phyloP scores from a whole-genome alignment of 345 rosid species.

The Garcia nutans region DNA sequence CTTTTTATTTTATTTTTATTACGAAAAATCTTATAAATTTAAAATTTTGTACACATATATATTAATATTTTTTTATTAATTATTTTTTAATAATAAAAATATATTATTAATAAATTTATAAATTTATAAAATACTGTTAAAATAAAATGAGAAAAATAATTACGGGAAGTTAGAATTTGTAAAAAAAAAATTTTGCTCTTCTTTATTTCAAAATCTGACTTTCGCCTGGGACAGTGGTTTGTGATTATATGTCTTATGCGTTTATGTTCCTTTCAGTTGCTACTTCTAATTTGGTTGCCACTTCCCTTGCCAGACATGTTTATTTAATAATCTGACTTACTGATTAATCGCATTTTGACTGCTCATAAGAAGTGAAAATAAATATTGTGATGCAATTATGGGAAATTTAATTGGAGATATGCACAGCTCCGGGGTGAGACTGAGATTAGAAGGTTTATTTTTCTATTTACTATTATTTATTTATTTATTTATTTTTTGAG shows the following conservation, averaged over 20 bases:
- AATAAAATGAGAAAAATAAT: too few species aligned
- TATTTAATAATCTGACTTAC: neutral
- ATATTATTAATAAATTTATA: too few species aligned
- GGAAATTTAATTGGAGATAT: neutral
- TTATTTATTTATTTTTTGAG: neutral
- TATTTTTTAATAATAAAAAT: too few species aligned
- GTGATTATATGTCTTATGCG: slow-evolving; percentile 46
- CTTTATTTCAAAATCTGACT: too few species aligned
- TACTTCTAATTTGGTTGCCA: slow-evolving; percentile 56
- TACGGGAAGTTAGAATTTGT: too few species aligned
- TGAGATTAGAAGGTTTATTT: neutral
- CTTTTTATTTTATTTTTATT: too few species aligned
- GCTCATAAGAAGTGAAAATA: neutral
- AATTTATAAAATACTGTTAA: too few species aligned
- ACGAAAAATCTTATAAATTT: too few species aligned
- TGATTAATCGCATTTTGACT: neutral
- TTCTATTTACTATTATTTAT: too few species aligned
- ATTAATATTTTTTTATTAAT: too few species aligned
- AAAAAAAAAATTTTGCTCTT: too few species aligned
- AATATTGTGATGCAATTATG: neutral
- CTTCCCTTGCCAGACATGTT: slow-evolving; percentile 50
- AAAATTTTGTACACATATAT: too few species aligned
- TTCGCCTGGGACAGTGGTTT: slow-evolving; percentile 53
- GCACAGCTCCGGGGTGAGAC: neutral
- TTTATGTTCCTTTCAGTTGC: slow-evolving; percentile 62